These are phyloP conservation scores for Lathyrus sativus DNA, from an alignment of 306 rosid genomes.

Conservation along the genomic window DNA sequence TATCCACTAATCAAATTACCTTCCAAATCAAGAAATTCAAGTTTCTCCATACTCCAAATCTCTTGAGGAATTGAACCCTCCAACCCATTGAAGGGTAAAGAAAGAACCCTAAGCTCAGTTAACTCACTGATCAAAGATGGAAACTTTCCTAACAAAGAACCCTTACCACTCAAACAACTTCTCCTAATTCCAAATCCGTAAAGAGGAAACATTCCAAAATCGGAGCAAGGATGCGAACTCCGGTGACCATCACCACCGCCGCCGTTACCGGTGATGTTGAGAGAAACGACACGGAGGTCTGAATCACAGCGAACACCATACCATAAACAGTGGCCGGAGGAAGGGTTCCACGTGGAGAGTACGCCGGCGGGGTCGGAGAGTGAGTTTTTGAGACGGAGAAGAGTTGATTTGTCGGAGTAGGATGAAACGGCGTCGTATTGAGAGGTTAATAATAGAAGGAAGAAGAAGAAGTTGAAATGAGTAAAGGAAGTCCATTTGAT, in stretches of 20 bases:
- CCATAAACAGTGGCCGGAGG: conserved; percentile 56
- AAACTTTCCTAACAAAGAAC: conserved; percentile 61
- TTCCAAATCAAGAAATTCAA: conserved; percentile 88
- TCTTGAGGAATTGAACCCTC: conserved; percentile 61
- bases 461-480: conserved; percentile 29
- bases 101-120: conserved; percentile 65
- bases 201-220: conserved; percentile 59
- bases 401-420: conserved; percentile 68
- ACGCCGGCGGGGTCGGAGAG: conserved; percentile 67
- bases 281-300: conserved; percentile 57
- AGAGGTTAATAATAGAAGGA: conserved; percentile 22
- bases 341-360: conserved; percentile 60
- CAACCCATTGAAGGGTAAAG: conserved; percentile 69
- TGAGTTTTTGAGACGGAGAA: conserved; percentile 62
- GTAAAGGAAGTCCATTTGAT: conserved; percentile 42
- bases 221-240: conserved; percentile 44
- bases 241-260: conserved; percentile 29
- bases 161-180: conserved; percentile 45
- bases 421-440: conserved; percentile 30
- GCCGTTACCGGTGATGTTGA: conserved; percentile 77
- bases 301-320: conserved; percentile 69
- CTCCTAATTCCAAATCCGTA: conserved; percentile 75
- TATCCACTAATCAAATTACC: conserved; percentile 65
- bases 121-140: conserved; percentile 58
- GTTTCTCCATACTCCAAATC: conserved; percentile 65